Evolutionary conservation across 352 stramenopile species (phyloP), one percentile per base, ranked within the genome.

Genomic region (Globisporangium barbulae): DNA sequence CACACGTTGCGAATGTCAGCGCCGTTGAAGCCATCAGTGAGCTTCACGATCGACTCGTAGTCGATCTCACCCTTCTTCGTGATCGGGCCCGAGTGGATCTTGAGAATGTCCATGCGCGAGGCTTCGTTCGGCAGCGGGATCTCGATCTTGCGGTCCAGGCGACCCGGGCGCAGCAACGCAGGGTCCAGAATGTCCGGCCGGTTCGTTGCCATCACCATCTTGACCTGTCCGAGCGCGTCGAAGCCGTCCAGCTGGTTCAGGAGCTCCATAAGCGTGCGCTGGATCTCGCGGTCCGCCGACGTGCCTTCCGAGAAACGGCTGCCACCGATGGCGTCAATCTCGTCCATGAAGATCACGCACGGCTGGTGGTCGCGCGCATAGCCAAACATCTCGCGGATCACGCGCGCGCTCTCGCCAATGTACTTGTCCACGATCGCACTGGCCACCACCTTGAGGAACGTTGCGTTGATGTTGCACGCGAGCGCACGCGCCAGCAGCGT

Each of bases 311-410:
- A 98, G 73, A 99, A 99, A 41, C 98, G 94, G 53, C 89, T 98
- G 66, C 97, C 97, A 71, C 97, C 97, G 71, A 99, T 99, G 28
- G 97, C 97, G 84, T 99, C 98, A 75, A 99, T 99, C 72, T 99
- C 98, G 78, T 99, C 98, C 96, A 99, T 99, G 72, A 99, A 99
- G 76, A 99, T 99, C 61, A 99, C 97, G 67, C 97, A 99, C 44
- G 98, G 97, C 83, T 99, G 91, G 75, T 99, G 97, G 75, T 99
- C 96, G 53, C 92, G 88, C 15, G 94, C 85, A 78, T 98, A 89
- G 80, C 97, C 89, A 66, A 99, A 99, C 97, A 99, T 99, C 82
- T 99, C 98, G 61, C 98, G 96, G 73, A 99, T 99, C 67, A 99
- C 96, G 68, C 97, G 93, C 12, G 97, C 97, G 62, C 94, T 99